Evolutionary conservation across 2,329 filamentous ascomycete genomes (phyloP).

Genomic region (Monosporascus sp.): DNA sequence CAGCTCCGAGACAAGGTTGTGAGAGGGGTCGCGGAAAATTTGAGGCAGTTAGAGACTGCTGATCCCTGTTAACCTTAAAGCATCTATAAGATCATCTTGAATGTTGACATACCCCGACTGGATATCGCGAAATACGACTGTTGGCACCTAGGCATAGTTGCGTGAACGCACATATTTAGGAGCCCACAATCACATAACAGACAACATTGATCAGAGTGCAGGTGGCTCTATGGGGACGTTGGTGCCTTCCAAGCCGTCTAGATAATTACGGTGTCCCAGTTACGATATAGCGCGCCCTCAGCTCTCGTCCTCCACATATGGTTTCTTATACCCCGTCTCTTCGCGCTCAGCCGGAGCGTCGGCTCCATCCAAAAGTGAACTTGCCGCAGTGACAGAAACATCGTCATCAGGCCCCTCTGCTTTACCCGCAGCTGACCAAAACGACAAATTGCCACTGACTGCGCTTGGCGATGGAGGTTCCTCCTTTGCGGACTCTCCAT

Average conservation of each 20-base stretch:
- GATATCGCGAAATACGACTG: too few relatives aligned
- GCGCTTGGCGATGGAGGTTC: conserved; percentile 16
- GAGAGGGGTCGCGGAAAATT: neutral
- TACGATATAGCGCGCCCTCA: neutral
- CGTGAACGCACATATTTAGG: too few relatives aligned
- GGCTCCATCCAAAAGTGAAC: conserved; percentile 13
- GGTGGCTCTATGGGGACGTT: too few relatives aligned
- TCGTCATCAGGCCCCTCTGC: conserved; percentile 11
- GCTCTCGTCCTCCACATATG: conserved; percentile 20
- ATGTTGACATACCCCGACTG: too few relatives aligned
- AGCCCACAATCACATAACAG: too few relatives aligned
- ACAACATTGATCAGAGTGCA: too few relatives aligned
- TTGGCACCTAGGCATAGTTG: too few relatives aligned
- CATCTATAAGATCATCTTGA: too few relatives aligned
- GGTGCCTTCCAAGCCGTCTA: too few relatives aligned
- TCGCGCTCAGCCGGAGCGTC: conserved; percentile 1
- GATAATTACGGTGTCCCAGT: too few relatives aligned
- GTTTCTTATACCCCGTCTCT: conserved; percentile 11
- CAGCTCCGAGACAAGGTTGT: neutral
- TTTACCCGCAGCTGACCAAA: conserved; percentile 20
- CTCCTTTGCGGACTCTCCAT: neutral
- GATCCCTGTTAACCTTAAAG: too few relatives aligned
- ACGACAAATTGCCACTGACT: conserved; percentile 19
- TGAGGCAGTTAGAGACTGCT: too few relatives aligned
- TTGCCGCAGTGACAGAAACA: conserved; percentile 19